A percentile compares a stretch with the other conserved stretches of the same genome.
These are phyloP conservation scores for Cercospora sojina DNA, from an alignment of 2,329 filamentous ascomycete species.

Conservation along the genomic window DNA sequence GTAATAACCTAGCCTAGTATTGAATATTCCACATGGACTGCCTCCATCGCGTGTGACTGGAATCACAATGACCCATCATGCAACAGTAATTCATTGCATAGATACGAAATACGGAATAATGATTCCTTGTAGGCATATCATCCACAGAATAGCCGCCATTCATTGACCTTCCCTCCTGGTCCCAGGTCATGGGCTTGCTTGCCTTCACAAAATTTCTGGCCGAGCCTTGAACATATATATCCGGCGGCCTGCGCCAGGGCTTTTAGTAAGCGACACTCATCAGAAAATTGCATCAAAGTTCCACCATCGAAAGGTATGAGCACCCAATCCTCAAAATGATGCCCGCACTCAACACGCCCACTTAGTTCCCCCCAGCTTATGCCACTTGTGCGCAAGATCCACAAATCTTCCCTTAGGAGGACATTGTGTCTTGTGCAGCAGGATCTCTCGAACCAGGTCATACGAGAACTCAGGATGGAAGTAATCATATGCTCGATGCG, in stretches of 20 bases:
- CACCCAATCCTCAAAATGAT: not conserved
- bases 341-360: not conserved
- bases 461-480: slow-evolving; percentile 10
- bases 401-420: not conserved
- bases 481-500: not conserved
- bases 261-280: not conserved
- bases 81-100: not conserved
- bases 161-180: not conserved
- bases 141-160: not conserved
- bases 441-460: slow-evolving; percentile 6
- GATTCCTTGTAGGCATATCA: not conserved
- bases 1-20: not conserved
- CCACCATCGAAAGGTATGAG: not conserved
- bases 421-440: slow-evolving; percentile 1
- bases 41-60: too few species aligned
- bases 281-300: not conserved
- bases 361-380: not conserved
- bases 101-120: not conserved
- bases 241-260: not conserved
- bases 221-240: not conserved
- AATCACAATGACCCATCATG: not conserved
- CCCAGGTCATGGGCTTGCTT: not conserved
- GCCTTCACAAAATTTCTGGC: not conserved
- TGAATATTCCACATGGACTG: not conserved
- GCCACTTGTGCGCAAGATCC: not conserved